Base-by-base conservation (phyloP, 1,284 basidiomycete species). In the Hemileia vastatrix region DNA sequence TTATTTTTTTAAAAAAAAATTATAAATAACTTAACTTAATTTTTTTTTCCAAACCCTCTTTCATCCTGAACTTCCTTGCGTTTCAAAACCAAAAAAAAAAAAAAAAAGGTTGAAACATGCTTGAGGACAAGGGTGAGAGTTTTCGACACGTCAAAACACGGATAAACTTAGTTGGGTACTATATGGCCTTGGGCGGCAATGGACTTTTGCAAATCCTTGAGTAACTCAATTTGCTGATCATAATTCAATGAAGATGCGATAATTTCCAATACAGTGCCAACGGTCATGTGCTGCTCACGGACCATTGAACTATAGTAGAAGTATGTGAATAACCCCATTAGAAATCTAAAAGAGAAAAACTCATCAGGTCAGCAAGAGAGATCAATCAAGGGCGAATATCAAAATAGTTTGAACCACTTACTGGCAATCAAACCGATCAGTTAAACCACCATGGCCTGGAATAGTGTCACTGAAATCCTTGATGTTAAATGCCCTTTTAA, bases 401-500 rank as follows among this genome's bases (percentile, higher is more conserved):
- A 15, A 18, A 45, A n/a, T n/a, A n/a, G n/a, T n/a, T n/a, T 47
- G 64, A 18, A 57, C 43, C 18, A 83, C 90, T 67, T 77, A 94
- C 90, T 99, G 94, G 89, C 95, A 99, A 77, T 98, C 95, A 90
- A 98, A 97, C 47, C 95, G 86, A 77, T 99, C 95, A 0, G 95
- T 98, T 88, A 99, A 93, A 33, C 95, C 95, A 50, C 95, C 95
- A 76, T 99, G 95, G 21, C 95, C 95, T 1, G 95, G 95, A 70
- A 99, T 98, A 69, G 88, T 92, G 76, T 96, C 86, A 0, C 94
- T 95, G 77, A 99, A 99, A 78, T 99, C 94, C 79, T 99, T 99
- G 82, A 99, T 90, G 72, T 92, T 84, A 78, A 96, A 96, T 0
- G 94, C 95, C 51, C 95, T 86, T 80, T 99, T 99, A 82, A 99